phyloP scores from a whole-genome alignment of 2,329 filamentous ascomycete genomes.

The Diaporthe velutina region DNA sequence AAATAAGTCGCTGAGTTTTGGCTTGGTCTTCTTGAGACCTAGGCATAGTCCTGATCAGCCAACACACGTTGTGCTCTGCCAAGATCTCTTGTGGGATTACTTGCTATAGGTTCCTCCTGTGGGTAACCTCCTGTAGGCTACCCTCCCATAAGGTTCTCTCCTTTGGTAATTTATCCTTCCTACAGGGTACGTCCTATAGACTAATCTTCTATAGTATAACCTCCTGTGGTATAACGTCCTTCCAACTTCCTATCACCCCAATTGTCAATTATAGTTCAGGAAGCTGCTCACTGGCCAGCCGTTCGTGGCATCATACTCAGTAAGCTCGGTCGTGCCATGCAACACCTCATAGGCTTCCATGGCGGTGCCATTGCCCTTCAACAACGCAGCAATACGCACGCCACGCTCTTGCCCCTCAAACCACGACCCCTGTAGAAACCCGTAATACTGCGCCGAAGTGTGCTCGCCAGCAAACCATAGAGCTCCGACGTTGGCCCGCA shows the following conservation, averaged over 20 bases:
- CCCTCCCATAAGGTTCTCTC: too few relatives aligned
- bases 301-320: conserved; percentile 51
- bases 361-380: conserved; percentile 45
- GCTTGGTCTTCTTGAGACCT: too few relatives aligned
- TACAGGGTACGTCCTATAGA: too few relatives aligned
- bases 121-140: too few relatives aligned
- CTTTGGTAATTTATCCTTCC: too few relatives aligned
- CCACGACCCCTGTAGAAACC: conserved; percentile 74
- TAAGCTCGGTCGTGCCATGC: conserved; percentile 51
- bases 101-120: too few relatives aligned
- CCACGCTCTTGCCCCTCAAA: conserved; percentile 67
- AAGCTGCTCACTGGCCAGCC: conserved; percentile 55
- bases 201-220: too few relatives aligned
- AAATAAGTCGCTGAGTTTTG: too few relatives aligned
- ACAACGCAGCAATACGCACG: conserved; percentile 54
- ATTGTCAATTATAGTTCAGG: conserved; percentile 40
- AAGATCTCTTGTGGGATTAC: too few relatives aligned
- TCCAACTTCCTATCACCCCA: conserved; percentile 14
- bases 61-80: too few relatives aligned
- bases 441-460: conserved; percentile 73
- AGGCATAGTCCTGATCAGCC: too few relatives aligned
- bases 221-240: too few relatives aligned
- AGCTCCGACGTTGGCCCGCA: conserved; percentile 72
- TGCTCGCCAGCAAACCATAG: conserved; percentile 77
- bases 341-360: conserved; percentile 48